These are phyloP conservation scores for Didymella keratinophila DNA, from an alignment of 2,329 filamentous ascomycete species.

Conservation along the genomic window DNA sequence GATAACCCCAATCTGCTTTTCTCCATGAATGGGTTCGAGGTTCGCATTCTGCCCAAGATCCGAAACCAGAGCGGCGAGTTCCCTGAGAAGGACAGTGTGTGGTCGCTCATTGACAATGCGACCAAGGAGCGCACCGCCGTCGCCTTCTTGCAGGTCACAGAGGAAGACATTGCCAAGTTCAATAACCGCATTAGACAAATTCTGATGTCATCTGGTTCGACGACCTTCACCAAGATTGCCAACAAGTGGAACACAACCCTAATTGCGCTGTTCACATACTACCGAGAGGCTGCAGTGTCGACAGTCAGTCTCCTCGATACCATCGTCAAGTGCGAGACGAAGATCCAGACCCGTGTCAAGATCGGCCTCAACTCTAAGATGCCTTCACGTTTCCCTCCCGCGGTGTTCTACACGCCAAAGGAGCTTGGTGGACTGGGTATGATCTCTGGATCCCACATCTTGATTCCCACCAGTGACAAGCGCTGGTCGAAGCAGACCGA, in stretches of 20 bases:
- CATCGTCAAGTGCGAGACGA: conserved; percentile 99
- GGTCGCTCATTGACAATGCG: conserved; percentile 95
- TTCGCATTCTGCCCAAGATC: conserved; percentile 93
- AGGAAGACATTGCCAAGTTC: conserved; percentile 98
- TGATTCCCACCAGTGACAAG: conserved; percentile 97
- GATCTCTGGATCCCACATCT: conserved; percentile 98
- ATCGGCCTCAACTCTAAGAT: conserved; percentile 99
- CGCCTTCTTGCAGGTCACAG: conserved; percentile 96
- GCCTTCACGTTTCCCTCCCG: conserved; percentile 97
- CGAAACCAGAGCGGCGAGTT: conserved; percentile 97
- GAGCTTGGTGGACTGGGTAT: conserved; percentile 96
- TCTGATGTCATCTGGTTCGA: conserved; percentile 98
- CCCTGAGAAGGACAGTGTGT: conserved; percentile 96
- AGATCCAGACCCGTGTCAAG: conserved; percentile 98
- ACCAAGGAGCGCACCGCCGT: conserved; percentile 97
- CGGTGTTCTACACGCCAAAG: conserved; percentile 98
- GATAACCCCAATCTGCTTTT: conserved; percentile 98
- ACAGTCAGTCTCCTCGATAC: conserved; percentile 94
- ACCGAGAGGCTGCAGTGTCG: conserved; percentile 95
- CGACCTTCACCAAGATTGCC: conserved; percentile 98
- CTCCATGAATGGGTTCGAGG: conserved; percentile 98
- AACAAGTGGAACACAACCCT: conserved; percentile 99
- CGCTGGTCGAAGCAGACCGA: conserved; percentile 99
- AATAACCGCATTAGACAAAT: conserved; percentile 99
- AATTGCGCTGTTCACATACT: conserved; percentile 98